Base-by-base conservation (phyloP, 2,329 filamentous ascomycete genomes). In the Graphilbum fragrans region DNA sequence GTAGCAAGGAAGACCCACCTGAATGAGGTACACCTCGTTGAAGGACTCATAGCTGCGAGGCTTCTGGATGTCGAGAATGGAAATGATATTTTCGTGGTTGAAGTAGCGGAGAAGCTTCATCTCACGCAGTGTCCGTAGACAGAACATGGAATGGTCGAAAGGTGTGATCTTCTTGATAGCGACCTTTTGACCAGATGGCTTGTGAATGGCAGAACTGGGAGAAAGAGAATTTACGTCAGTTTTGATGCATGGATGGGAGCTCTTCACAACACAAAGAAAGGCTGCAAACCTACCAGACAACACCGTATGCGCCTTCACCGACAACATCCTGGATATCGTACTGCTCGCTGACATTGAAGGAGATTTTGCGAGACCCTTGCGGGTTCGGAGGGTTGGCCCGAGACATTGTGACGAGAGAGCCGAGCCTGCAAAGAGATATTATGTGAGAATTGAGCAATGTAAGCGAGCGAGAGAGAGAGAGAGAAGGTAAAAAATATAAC, bases 81-180 rank as follows among this genome's bases (percentile, higher is more conserved):
- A 96, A 60, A 98, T 98, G 68, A 98, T 96, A 66, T 98, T 98
- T 67, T 98, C 92, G 61, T 98, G 92, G 67, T 96, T 98, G 72
- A 98, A 98, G 67, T 98, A 96, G 55, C 92, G 78, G 56, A 98
- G 70, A 44, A 98, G 74, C 76, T 98, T 98, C 92, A 98, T 98
- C 67, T 98, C 92, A 63, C 92, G 87, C 51, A 98, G 71, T 1
- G 92, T 98, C 61, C 92, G 76, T 55, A 98, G 69, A 62, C 90
- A 95, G 72, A 95, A 95, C 88, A 95, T 95, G 60, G 87, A 94
- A 62, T 96, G 92, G 58, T 98, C 92, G 64, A 98, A 98, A 6
- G 92, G 92, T 0, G 88, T 96, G 56, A 98, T 98, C 76, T 98
- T 98, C 74, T 98, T 98, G 72, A 98, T 98, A 47, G 92, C 92